Conservation (phyloP, 441 rosid species). For the Biscutella laevigata region DNA sequence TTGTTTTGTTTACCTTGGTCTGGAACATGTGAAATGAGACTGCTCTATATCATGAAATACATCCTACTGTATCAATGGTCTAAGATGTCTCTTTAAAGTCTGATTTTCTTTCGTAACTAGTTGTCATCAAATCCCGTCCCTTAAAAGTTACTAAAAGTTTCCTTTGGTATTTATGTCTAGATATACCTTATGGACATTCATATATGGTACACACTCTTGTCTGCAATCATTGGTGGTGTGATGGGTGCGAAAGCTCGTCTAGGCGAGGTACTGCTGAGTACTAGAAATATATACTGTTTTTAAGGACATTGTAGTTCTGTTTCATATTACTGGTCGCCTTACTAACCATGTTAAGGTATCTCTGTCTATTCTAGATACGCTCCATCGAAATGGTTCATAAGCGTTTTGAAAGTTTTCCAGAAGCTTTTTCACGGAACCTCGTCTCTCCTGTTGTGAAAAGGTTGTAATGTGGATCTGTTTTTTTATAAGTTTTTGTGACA, state of each 20-base stretch:
- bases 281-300: conserved; percentile 5
- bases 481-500: background rate
- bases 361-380: conserved; percentile 56
- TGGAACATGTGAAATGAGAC: too few species aligned
- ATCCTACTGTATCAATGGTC: background rate
- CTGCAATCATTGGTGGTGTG: conserved; percentile 95
- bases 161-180: conserved; percentile 30
- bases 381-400: conserved; percentile 93
- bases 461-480: conserved; percentile 28
- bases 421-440: conserved; percentile 81
- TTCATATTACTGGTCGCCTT: conserved; percentile 3
- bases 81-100: conserved; percentile 10
- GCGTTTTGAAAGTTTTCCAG: conserved; percentile 97
- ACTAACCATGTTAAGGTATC: conserved; percentile 1
- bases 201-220: conserved; percentile 89
- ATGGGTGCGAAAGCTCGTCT: conserved; percentile 98
- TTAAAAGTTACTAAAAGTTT: conserved; percentile 6
- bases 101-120: conserved; percentile 2
- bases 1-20: too few species aligned
- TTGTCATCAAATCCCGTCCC: background rate
- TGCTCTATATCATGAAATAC: too few species aligned
- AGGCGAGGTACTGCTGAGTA: conserved; percentile 67
- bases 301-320: background rate
- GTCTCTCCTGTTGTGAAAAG: conserved; percentile 61
- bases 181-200: conserved; percentile 95